Conservation (phyloP, 192 early-diverging fungal genomes). For the Podila epigama region DNA sequence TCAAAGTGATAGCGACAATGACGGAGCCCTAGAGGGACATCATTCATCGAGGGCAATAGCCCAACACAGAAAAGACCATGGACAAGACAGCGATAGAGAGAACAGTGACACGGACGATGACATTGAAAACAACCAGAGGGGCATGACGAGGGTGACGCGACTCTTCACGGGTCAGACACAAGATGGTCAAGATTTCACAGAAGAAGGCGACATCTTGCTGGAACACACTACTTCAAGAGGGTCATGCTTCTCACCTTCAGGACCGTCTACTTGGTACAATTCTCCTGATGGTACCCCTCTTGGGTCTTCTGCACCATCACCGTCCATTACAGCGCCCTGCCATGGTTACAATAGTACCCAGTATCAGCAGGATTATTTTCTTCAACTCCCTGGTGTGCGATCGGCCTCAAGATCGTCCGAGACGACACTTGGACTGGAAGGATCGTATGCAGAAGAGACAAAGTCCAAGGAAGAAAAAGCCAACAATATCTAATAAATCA, state of each 20-base stretch:
- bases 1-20: too few species aligned
- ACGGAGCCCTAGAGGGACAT: too few species aligned
- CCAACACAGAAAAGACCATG: background rate
- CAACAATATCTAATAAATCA: too few species aligned
- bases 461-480: background rate
- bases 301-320: background rate
- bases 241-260: background rate
- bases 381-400: background rate
- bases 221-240: background rate
- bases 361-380: background rate
- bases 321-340: background rate
- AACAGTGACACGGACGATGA: background rate
- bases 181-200: background rate
- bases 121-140: background rate
- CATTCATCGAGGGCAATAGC: background rate
- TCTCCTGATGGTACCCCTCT: background rate
- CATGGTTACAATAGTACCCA: too few species aligned
- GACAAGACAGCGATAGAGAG: too few species aligned
- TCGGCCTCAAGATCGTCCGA: slow-evolving; percentile 15
- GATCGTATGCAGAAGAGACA: background rate
- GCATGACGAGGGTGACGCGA: background rate
- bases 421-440: slow-evolving; percentile 1
- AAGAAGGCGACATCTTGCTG: background rate
- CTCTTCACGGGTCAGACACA: too few species aligned
- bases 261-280: background rate